Base-by-base conservation (phyloP, 2,329 filamentous ascomycete genomes). In the Leptosphaerulina australis region DNA sequence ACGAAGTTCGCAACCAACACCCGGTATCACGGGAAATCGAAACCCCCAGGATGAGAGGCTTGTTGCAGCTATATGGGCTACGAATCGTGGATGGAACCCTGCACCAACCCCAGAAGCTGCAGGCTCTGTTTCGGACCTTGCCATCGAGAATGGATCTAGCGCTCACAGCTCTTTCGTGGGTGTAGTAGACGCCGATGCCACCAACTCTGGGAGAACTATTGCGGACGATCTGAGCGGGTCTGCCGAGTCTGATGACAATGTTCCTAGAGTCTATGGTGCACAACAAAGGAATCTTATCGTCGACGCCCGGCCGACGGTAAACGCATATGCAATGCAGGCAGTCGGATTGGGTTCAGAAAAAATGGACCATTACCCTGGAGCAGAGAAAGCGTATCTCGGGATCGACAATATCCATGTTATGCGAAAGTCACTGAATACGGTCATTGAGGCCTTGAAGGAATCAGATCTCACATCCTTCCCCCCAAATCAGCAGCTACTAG, bases 381-480 rank as follows among this genome's bases (percentile, higher is more conserved):
- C 91, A 12, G 88, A 87, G 51, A 96, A 97, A 73, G 88, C 88
- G 22, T 99, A 95, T 68, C 82, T 99, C 47, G 94, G 90, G 56
- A 99, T 99, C 66, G 93, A 95, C 71, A 99, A 99, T 70, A 97
- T 99, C 53, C 94, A 99, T 68, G 91, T 97, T 55, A 99, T 99
- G 94, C 84, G 94, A 49, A 88, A 88, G 55, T 97, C 93, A 1
- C 79, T 99, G 25, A 87, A 88, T 62, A 93, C 88, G 60, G 88
- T 99, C 15, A 81, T 97, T 44, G 92, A 96, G 56, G 88, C 91
- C 3, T 78, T 99, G 66, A 97, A 96, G 68, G 93, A 97, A 62
- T 90, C 91, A 2, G 94, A 99, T 70, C 82, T 97, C 21, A 89
- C 90, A 0, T 84, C 88, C 1, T 76, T 97, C 24, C 85, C 90